Percentiles rank a stretch among this genome's conserved stretches.
These are phyloP conservation scores for Aureobasidium zeae DNA, from an alignment of 2,329 filamentous ascomycete species.

Conservation along the genomic window DNA sequence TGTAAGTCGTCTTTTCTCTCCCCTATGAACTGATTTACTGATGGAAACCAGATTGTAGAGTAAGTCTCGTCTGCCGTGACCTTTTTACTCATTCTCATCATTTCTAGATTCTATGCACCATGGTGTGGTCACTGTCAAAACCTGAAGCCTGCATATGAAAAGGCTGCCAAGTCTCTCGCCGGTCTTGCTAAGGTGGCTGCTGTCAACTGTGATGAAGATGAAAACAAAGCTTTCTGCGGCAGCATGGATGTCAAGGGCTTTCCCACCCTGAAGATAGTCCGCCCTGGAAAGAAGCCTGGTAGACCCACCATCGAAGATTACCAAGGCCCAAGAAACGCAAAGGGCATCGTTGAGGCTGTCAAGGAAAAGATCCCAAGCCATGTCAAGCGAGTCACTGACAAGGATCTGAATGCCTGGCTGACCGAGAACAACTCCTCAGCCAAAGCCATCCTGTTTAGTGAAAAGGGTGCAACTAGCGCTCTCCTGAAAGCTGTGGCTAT, in stretches of 20 bases:
- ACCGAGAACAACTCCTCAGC: constrained; percentile 55
- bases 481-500: constrained; percentile 77
- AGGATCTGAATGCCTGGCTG: constrained; percentile 68
- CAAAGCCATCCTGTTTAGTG: constrained; percentile 86
- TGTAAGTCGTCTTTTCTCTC: constrained; percentile 43
- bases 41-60: constrained; percentile 31
- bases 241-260: constrained; percentile 86
- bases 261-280: constrained; percentile 89
- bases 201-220: constrained; percentile 87
- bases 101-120: constrained; percentile 70
- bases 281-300: constrained; percentile 69
- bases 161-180: constrained; percentile 78
- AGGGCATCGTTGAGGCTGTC: constrained; percentile 77
- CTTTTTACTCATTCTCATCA: constrained; percentile 8
- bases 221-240: constrained; percentile 81
- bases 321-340: constrained; percentile 71
- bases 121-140: constrained; percentile 98
- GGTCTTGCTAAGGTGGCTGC: constrained; percentile 91
- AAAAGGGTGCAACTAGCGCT: constrained; percentile 81
- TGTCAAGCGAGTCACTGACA: constrained; percentile 71
- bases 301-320: constrained; percentile 86
- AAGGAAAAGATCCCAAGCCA: constrained; percentile 85
- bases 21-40: not conserved
- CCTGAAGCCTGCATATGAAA: constrained; percentile 91
- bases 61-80: constrained; percentile 21